Percentiles rank a stretch among this genome's conserved stretches.
phyloP scores from a whole-genome alignment of 2,329 filamentous ascomycete species.

The Alternaria triticimaculans region DNA sequence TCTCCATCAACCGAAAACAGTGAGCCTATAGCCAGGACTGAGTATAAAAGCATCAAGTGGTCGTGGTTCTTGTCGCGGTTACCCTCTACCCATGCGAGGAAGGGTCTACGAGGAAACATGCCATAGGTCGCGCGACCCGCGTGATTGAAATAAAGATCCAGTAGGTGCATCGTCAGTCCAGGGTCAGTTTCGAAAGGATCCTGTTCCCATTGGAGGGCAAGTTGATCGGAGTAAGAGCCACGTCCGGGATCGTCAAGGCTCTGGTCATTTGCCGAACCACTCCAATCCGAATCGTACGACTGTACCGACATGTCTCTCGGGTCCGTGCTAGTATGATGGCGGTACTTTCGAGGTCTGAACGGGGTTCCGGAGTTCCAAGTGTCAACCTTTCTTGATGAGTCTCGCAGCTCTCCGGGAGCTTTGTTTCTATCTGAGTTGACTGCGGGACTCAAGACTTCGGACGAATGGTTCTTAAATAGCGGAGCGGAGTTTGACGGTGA shows the following conservation, averaged over 20 bases:
- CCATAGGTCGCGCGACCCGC: slow-evolving; percentile 62
- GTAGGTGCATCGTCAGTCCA: slow-evolving; percentile 57
- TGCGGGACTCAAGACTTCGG: slow-evolving; percentile 40
- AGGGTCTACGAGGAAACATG: slow-evolving; percentile 63
- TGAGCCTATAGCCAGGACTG: slow-evolving; percentile 64
- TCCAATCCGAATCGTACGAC: slow-evolving; percentile 45
- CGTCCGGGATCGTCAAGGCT: slow-evolving; percentile 37
- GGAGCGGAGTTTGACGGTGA: slow-evolving; percentile 40
- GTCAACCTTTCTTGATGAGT: slow-evolving; percentile 36
- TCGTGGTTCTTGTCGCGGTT: slow-evolving; percentile 57
- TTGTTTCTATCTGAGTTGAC: slow-evolving; percentile 37
- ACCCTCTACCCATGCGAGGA: slow-evolving; percentile 61
- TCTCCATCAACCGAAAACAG: slow-evolving; percentile 60
- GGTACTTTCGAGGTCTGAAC: slow-evolving; percentile 36
- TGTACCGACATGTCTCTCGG: slow-evolving; percentile 44
- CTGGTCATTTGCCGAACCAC: slow-evolving; percentile 36
- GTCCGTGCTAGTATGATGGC: slow-evolving; percentile 28
- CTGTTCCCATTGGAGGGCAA: slow-evolving; percentile 53
- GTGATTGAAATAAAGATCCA: slow-evolving; percentile 65
- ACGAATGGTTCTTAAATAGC: slow-evolving; percentile 41
- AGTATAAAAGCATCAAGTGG: slow-evolving; percentile 67
- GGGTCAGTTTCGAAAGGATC: slow-evolving; percentile 63
- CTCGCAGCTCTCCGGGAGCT: slow-evolving; percentile 39
- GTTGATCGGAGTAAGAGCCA: slow-evolving; percentile 42
- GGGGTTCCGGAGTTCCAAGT: slow-evolving; percentile 36